Conservation (phyloP, 2,329 filamentous ascomycete genomes). For the Clarireedia homoeocarpa region DNA sequence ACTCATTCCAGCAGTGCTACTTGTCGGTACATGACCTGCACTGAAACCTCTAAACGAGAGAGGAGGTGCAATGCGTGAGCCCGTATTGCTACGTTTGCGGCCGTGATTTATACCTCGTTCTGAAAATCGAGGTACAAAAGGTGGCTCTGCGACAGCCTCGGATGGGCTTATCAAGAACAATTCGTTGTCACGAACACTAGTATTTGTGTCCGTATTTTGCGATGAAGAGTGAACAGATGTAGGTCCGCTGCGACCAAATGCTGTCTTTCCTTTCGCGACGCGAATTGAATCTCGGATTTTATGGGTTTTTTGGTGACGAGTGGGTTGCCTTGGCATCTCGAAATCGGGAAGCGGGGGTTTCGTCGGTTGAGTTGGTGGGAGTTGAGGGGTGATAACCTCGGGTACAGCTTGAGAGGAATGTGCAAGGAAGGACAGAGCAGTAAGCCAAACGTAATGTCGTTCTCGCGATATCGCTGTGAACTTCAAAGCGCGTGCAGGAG, state of each 20-base stretch:
- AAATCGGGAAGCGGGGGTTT: constrained; percentile 37
- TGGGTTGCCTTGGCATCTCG: constrained; percentile 28
- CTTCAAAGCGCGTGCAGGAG: constrained; percentile 86
- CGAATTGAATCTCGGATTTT: constrained; percentile 83
- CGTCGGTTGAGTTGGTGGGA: constrained; percentile 39
- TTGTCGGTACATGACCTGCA: constrained; percentile 32
- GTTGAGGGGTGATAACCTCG: constrained; percentile 56
- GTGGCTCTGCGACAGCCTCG: constrained; percentile 52
- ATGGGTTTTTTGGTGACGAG: constrained; percentile 27
- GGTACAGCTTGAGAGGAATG: constrained; percentile 78
- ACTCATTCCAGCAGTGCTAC: constrained; percentile 51
- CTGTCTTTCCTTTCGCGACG: constrained; percentile 63
- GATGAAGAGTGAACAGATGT: constrained; percentile 29
- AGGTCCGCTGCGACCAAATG: constrained; percentile 31
- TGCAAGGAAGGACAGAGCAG: constrained; percentile 86
- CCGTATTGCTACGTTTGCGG: constrained; percentile 85
- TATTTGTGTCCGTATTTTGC: constrained; percentile 8
- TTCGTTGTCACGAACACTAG: constrained; percentile 18
- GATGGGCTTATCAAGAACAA: constrained; percentile 19
- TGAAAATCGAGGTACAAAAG: constrained; percentile 62
- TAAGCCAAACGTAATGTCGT: constrained; percentile 91
- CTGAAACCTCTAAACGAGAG: constrained; percentile 73
- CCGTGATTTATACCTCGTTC: constrained; percentile 55
- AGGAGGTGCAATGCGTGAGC: constrained; percentile 62
- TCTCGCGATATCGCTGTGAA: constrained; percentile 81